Conservation (phyloP, 306 rosid genomes). For the Dalbergia oliveri region DNA sequence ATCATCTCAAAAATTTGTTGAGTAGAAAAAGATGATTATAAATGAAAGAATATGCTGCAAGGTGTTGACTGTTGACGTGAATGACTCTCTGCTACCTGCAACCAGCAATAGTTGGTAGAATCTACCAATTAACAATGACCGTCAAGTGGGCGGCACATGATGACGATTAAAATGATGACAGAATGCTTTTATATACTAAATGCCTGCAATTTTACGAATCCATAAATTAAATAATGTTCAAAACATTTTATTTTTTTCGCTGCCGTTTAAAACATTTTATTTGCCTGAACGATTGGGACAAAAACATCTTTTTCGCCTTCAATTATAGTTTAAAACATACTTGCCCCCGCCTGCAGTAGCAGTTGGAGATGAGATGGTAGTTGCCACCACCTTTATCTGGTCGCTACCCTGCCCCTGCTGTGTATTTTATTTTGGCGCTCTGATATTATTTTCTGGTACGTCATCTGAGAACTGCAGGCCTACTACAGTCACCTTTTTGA, state of each 20-base stretch:
- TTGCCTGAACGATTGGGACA: slow-evolving; percentile 41
- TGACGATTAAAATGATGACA: slow-evolving; percentile 35
- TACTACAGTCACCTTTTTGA: too few relatives aligned
- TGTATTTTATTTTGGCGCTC: not conserved
- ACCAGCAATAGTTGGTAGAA: slow-evolving; percentile 48
- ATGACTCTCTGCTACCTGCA: slow-evolving; percentile 10
- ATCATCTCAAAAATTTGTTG: not conserved
- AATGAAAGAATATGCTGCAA: slow-evolving; percentile 34
- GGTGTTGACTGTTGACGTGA: slow-evolving; percentile 26
- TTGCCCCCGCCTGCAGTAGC: slow-evolving; percentile 30
- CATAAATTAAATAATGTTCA: not conserved
- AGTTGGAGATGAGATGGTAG: slow-evolving; percentile 32
- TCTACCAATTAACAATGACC: slow-evolving; percentile 40
- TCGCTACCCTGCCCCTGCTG: not conserved
- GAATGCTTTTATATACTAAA: slow-evolving; percentile 27
- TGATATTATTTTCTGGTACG: too few relatives aligned
- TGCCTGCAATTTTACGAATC: slow-evolving; percentile 1
- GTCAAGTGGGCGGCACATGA: slow-evolving; percentile 45
- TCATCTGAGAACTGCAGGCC: too few relatives aligned
- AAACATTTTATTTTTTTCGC: not conserved
- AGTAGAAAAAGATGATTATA: not conserved
- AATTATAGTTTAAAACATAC: slow-evolving; percentile 11
- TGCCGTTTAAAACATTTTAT: not conserved
- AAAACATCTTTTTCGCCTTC: slow-evolving; percentile 38
- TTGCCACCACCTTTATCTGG: slow-evolving; percentile 29